These are phyloP conservation scores for Cucumis hystrix DNA, from an alignment of 306 rosid genomes.

Conservation along the genomic window DNA sequence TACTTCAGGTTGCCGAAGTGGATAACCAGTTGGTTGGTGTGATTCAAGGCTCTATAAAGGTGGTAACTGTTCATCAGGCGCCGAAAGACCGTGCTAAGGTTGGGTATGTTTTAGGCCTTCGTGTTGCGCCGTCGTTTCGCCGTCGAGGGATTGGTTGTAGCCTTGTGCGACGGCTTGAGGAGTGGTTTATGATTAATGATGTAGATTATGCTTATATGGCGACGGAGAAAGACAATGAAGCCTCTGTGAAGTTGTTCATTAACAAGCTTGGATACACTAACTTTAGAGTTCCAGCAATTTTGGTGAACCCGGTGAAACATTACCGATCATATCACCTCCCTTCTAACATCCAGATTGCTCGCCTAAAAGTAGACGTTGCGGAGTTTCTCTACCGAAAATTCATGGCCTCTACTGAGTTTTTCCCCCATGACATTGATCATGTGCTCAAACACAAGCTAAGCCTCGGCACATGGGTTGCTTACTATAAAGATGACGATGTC, in stretches of 20 bases:
- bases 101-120: conserved; percentile 73
- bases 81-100: conserved; percentile 50
- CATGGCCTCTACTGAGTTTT: conserved; percentile 62
- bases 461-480: conserved; percentile 86
- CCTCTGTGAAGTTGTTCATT: conserved; percentile 58
- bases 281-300: conserved; percentile 65
- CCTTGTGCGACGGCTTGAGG: conserved; percentile 45
- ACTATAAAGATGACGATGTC: conserved; percentile 27
- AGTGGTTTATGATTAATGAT: conserved; percentile 66
- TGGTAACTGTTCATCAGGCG: conserved; percentile 46
- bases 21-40: conserved; percentile 62
- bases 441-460: conserved; percentile 57
- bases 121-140: conserved; percentile 43
- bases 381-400: conserved; percentile 54
- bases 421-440: conserved; percentile 59
- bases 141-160: conserved; percentile 59
- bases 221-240: conserved; percentile 66
- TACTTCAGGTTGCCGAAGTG: conserved; percentile 61
- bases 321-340: conserved; percentile 23
- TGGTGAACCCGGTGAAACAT: conserved; percentile 46
- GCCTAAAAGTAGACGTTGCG: conserved; percentile 50
- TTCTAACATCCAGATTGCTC: conserved; percentile 34
- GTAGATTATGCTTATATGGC: conserved; percentile 87
- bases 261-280: conserved; percentile 40
- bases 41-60: conserved; percentile 80